Base-by-base conservation (phyloP, 352 stramenopile genomes). In the Phytophthora tubulina region DNA sequence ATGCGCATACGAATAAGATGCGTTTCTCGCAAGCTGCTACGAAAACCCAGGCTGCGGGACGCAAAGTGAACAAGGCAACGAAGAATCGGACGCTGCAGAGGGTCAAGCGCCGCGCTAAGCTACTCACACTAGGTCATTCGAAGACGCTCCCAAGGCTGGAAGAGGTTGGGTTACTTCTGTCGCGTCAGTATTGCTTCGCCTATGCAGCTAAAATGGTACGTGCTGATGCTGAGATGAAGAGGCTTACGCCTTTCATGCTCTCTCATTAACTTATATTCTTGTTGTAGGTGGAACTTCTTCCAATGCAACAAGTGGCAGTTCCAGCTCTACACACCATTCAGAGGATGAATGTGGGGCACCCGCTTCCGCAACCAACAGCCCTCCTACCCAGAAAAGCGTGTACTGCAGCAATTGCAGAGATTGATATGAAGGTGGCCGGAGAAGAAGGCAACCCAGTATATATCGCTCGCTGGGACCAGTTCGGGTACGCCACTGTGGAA, bases 311-410 rank as follows among this genome's bases (percentile, higher is more conserved):
- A 10, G 35, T 55, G 14, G n/a, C 4, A 21, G 27, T 54, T 14
- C 14, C 21, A 6, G 4, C 15, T 7, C 14, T 2, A 10, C n/a
- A 39, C 15, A 49, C 41, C 3, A 36, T 56, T 2, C 44, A 64
- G n/a, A 13, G 57, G 8, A 64, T 56, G 57, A 64, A 64, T 4
- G 45, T 64, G 14, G 57, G 57, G 1, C 57, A 56, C 4, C 35
- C 32, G 0, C 6, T 55, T 31, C 57, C 32, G 1, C 14, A 49
- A 13, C 57, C 44, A 7, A 36, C n/a, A 30, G 15, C 3, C 17
- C 17, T 64, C 14, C 17, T 64, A 4, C 42, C 42, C 27, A 17
- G 32, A 27, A 6, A 10, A 27, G 17, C 33, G 9, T 55, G 57
- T 31, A 35, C 32, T n/a, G 57, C 42, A 46, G 38, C 61, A 15